Evolutionary conservation across 148 eudicot genomes (phyloP).

Genomic region (Rhododendron griersonianum): DNA sequence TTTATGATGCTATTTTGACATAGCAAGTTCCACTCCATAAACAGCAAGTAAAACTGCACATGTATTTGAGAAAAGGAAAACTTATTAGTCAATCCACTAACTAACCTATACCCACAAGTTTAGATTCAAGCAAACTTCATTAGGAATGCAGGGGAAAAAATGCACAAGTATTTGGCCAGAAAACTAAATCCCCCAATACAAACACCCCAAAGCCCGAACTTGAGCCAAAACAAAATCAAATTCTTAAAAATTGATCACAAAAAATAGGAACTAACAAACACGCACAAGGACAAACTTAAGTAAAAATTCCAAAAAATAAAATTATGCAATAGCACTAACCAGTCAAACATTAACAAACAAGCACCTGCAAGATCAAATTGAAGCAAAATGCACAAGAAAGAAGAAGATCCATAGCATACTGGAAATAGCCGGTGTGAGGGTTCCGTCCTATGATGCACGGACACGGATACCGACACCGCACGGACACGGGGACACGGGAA

Average conservation of each 20-base stretch:
- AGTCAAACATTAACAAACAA: not conserved
- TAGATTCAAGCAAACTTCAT: not conserved
- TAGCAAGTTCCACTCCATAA: slow-evolving; percentile 67
- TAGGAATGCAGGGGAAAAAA: not conserved
- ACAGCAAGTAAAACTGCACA: slow-evolving; percentile 70
- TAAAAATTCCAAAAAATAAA: not conserved
- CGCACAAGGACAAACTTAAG: not conserved
- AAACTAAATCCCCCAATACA: not conserved
- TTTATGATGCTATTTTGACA: slow-evolving; percentile 80
- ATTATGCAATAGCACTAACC: not conserved
- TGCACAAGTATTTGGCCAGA: slow-evolving; percentile 20
- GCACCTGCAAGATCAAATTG: not conserved
- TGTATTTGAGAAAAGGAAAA: not conserved
- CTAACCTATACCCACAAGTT: not conserved
- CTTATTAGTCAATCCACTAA: not conserved
- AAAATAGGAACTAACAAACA: not conserved
- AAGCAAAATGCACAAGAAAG: not conserved
- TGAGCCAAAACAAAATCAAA: not conserved
- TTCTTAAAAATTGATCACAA: not conserved
- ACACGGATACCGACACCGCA: too few species aligned
- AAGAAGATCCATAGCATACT: slow-evolving; percentile 32
- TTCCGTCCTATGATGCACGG: too few species aligned
- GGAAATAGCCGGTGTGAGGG: slow-evolving; percentile 76
- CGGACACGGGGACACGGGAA: too few species aligned
- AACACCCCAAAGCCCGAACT: not conserved